A percentile compares a stretch with the other conserved stretches of the same genome.
phyloP scores from a whole-genome alignment of 2,329 filamentous ascomycete species.

The Cladosporium austrohemisphaericum region DNA sequence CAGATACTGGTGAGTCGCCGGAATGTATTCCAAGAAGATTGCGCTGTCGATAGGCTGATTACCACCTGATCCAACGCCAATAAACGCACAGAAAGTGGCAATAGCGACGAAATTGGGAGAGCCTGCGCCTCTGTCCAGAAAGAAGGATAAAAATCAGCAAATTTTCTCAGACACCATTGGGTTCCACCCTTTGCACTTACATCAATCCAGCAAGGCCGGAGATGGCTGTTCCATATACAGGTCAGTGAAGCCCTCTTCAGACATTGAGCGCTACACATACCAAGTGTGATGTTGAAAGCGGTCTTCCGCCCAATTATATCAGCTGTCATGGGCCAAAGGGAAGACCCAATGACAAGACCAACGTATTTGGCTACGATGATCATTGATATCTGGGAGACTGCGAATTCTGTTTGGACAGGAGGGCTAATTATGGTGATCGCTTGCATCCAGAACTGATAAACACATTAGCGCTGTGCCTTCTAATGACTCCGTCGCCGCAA shows the following conservation, averaged over 20 bases:
- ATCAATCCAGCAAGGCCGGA: conserved; percentile 37
- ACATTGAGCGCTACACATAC: neutral
- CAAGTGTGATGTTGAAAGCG: conserved; percentile 73
- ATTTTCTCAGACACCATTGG: no score
- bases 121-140: conserved; percentile 16
- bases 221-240: no score
- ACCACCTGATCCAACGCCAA: conserved; percentile 68
- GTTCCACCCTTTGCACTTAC: no score
- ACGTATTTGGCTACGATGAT: conserved; percentile 32
- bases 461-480: neutral
- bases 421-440: conserved; percentile 34
- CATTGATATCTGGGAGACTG: conserved; percentile 46
- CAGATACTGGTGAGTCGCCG: conserved; percentile 65
- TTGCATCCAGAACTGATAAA: conserved; percentile 28
- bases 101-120: conserved; percentile 19
- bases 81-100: conserved; percentile 8
- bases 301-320: conserved; percentile 64
- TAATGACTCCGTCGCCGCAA: neutral
- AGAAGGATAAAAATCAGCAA: no score
- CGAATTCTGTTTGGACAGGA: conserved; percentile 56
- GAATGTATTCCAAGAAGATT: conserved; percentile 77
- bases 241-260: no score
- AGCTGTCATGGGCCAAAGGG: conserved; percentile 55
- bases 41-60: conserved; percentile 75
- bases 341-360: conserved; percentile 71